A percentile compares a stretch with the other conserved stretches of the same genome.
These are phyloP conservation scores for Cytospora schulzeri DNA, from an alignment of 2,329 filamentous ascomycete species.

Conservation along the genomic window DNA sequence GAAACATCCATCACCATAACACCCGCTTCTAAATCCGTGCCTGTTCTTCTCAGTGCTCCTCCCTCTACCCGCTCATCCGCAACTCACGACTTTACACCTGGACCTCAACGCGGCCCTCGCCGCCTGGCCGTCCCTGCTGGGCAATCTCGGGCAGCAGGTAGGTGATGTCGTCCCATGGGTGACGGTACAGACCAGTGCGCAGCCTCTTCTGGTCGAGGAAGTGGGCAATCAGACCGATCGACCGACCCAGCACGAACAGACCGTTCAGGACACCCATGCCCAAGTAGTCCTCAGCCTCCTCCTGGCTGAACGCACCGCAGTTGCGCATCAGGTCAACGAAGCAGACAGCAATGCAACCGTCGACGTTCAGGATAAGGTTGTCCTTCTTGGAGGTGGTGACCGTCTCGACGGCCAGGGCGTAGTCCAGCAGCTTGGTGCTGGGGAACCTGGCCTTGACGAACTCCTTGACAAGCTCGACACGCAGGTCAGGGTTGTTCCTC, in stretches of 20 bases:
- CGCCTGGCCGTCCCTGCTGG: conserved; percentile 69
- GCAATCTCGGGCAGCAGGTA: conserved; percentile 84
- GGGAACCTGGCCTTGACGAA: conserved; percentile 98
- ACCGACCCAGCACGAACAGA: conserved; percentile 95
- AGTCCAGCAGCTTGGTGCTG: conserved; percentile 96
- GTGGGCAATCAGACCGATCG: conserved; percentile 98
- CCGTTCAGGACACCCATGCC: conserved; percentile 99
- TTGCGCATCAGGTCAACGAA: conserved; percentile 97
- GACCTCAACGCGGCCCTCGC: conserved; percentile 88
- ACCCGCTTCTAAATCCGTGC: conserved; percentile 21
- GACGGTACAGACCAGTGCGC: conserved; percentile 96
- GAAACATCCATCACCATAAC: conserved; percentile 18
- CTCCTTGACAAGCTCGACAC: conserved; percentile 99
- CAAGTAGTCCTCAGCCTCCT: conserved; percentile 99
- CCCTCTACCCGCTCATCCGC: conserved; percentile 10
- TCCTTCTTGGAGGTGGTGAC: conserved; percentile 99
- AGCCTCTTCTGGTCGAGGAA: conserved; percentile 99
- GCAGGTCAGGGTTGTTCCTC: conserved; percentile 98
- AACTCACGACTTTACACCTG: conserved; percentile 57
- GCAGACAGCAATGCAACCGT: conserved; percentile 97
- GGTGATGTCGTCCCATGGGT: conserved; percentile 98
- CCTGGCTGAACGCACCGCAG: conserved; percentile 92
- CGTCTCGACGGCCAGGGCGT: conserved; percentile 94
- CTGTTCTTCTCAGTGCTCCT: conserved; percentile 13
- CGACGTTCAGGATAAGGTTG: conserved; percentile 99